phyloP scores from a whole-genome alignment of 176 grass and related monocot species.

The Thalia dealbata region DNA sequence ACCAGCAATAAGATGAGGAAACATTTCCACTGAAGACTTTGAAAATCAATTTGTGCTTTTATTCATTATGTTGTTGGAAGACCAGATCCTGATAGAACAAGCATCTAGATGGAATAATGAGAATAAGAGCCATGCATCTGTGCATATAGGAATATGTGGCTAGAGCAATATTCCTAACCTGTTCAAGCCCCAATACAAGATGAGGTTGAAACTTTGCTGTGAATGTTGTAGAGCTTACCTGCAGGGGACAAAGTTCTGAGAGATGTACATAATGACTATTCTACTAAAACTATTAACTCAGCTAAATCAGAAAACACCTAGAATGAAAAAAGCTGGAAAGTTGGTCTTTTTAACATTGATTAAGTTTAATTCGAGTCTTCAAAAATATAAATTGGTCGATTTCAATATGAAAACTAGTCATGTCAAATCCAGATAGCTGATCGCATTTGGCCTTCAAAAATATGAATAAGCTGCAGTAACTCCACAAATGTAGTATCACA shows the following conservation, averaged over 20 bases:
- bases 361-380: too few species aligned
- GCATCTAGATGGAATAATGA: background rate
- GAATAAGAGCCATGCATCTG: background rate
- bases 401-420: too few species aligned
- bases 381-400: too few species aligned
- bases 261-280: background rate
- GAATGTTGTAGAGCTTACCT: slow-evolving; percentile 59
- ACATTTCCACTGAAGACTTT: background rate
- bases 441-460: background rate
- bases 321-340: too few species aligned
- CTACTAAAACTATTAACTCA: background rate
- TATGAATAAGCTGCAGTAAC: too few species aligned
- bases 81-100: background rate
- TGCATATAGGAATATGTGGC: background rate
- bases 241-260: slow-evolving; percentile 18
- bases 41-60: background rate
- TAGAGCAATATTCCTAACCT: slow-evolving; percentile 36
- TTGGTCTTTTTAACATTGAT: too few species aligned
- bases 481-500: too few species aligned
- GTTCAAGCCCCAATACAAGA: slow-evolving; percentile 74
- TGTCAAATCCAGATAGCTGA: too few species aligned
- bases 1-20: background rate
- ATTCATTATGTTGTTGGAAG: background rate
- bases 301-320: background rate
- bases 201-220: slow-evolving; percentile 86